Evolutionary conservation across 805 yeast genomes (phyloP), one percentile per base, ranked within the genome.

Genomic region (Myxozyma udenii): DNA sequence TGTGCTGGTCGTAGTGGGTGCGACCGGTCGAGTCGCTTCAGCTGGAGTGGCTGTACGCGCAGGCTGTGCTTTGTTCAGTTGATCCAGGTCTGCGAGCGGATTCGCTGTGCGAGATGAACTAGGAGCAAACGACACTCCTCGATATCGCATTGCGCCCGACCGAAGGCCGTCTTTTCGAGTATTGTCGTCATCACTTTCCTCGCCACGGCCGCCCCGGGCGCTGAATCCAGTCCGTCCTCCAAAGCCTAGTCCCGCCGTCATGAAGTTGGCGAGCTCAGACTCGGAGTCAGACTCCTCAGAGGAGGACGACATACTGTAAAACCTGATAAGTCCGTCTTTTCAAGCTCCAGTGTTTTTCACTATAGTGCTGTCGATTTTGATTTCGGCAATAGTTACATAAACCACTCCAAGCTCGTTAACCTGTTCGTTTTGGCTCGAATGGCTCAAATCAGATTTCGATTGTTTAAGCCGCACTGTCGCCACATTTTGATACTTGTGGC

Each of bases 91-190:
- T 2, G 26, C 50, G 6, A 51, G 51, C 18, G 55, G 54, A 24
- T 49, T 44, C 46, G 41, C n/a, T 18, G 54, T 26, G 1, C 43
- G n/a, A 16, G 11, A n/a, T 4, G 46, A 26, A 39, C 53, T 45
- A 18, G 54, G 22, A 1, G 58, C 58, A 46, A 57, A 57, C 26
- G 21, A 25, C 41, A 57, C 52, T 4, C 57, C 55, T 9, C 46
- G 44, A 41, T 56, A 57, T 12, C 61, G 35, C 52, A 57, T 46
- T 14, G 57, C 33, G 30, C 49, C 51, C 4, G 41, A n/a, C 16
- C 19, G 16, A 23, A 39, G 4, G 16, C 38, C 37, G 19, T 28
- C 23, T 18, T n/a, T n/a, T 16, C 22, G 14, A 6, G 28, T 19
- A 11, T 26, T 35, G n/a, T 53, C 51, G 2, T 42, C 53, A 12